Evolutionary conservation across 768 basidiomycete genomes (phyloP).

Genomic region (Mycena chlorophos): DNA sequence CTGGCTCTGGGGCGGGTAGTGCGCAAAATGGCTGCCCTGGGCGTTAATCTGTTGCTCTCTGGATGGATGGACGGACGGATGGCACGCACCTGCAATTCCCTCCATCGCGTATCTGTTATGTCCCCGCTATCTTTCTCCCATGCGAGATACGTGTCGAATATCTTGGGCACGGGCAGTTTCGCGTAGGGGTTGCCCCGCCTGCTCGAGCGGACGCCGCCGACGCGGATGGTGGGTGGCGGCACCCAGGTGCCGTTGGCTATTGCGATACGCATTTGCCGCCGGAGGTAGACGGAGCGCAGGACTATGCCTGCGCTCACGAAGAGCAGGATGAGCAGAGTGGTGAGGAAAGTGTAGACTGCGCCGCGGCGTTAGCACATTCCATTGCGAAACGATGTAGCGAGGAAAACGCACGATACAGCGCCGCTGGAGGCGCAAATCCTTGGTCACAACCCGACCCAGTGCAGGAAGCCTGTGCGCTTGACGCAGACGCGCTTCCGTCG

Average conservation of each 20-base stretch:
- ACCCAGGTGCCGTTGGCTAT: slow-evolving; percentile 42
- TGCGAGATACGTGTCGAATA: background rate
- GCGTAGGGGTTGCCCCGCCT: background rate
- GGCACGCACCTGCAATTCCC: background rate
- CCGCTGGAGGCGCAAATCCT: slow-evolving; percentile 1
- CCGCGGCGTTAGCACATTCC: background rate
- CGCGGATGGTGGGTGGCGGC: slow-evolving; percentile 5
- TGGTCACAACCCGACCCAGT: background rate
- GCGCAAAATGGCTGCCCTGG: background rate
- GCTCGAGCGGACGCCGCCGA: background rate
- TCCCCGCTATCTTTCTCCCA: background rate
- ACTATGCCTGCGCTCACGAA: slow-evolving; percentile 44
- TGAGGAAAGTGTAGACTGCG: slow-evolving; percentile 30
- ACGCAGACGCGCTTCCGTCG: background rate
- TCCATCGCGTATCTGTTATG: background rate
- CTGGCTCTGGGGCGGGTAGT: background rate
- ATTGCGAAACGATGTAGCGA: background rate
- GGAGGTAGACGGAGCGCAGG: slow-evolving; percentile 39
- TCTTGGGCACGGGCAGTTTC: background rate
- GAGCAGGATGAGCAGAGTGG: slow-evolving; percentile 46
- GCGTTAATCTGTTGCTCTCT: background rate
- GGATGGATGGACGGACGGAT: background rate
- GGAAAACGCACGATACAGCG: slow-evolving; percentile 7
- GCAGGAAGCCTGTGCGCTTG: background rate
- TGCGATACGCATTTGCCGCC: slow-evolving; percentile 42